Percentiles rank a stretch among this genome's conserved stretches.
Evolutionary conservation across 192 early-diverging fungal species (phyloP).

Genomic region (Mortierella hygrophila): DNA sequence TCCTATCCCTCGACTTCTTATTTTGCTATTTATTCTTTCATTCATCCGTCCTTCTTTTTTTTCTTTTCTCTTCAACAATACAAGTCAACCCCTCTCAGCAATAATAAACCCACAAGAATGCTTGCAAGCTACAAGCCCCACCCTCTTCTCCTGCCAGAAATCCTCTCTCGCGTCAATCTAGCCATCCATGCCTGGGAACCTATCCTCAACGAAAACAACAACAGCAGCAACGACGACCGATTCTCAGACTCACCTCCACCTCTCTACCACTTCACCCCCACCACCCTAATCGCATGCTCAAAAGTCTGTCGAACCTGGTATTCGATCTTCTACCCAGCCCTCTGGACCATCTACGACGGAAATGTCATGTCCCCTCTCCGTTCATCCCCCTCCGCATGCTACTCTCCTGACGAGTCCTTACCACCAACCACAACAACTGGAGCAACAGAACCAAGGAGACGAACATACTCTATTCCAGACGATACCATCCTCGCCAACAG

Average conservation of each 20-base stretch:
- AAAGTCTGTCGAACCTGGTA: constrained; percentile 18
- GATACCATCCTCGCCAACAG: neutral
- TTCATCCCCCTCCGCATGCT: neutral
- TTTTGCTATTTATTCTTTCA: neutral
- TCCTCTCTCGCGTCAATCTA: neutral
- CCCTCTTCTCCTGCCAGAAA: constrained; percentile 20
- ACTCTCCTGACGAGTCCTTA: neutral
- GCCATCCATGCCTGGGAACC: constrained; percentile 7
- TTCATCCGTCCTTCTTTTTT: neutral
- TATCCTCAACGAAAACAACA: neutral
- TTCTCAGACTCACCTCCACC: neutral
- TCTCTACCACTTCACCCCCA: neutral
- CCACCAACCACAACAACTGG: neutral
- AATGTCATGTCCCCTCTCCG: constrained; percentile 6
- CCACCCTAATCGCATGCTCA: constrained; percentile 3
- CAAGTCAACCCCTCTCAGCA: neutral
- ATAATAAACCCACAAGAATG: neutral
- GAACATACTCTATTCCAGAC: neutral
- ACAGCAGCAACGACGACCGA: neutral
- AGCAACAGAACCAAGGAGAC: neutral
- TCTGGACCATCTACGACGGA: constrained; percentile 25
- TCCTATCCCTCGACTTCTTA: neutral
- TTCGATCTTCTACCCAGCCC: constrained; percentile 6
- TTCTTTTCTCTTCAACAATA: no score
- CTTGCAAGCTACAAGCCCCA: no score